These are phyloP conservation scores for Ogataea philodendri DNA, from an alignment of 805 yeast species.

Conservation along the genomic window DNA sequence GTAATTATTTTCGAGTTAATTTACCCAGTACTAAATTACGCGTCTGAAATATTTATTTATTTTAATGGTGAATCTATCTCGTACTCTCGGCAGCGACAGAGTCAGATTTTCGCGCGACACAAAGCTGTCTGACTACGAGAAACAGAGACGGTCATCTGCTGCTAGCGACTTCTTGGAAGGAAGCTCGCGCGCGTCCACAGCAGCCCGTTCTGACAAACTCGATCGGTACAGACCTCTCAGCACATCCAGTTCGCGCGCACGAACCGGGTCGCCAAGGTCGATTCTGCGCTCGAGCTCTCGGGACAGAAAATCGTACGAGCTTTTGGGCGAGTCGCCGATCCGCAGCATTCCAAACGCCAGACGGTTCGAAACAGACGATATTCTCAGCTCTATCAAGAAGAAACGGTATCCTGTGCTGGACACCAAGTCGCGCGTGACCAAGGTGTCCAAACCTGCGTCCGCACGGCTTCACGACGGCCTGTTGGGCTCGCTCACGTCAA, in stretches of 20 bases:
- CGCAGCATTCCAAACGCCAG: conserved; percentile 16
- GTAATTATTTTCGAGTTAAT: conserved; percentile 1
- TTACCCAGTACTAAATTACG: conserved; percentile 8
- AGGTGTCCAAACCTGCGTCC: conserved; percentile 5
- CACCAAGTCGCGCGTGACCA: conserved; percentile 8
- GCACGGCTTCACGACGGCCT: conserved; percentile 20
- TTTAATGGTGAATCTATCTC: conserved; percentile 4
- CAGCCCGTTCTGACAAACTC: conserved; percentile 2
- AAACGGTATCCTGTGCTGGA: conserved; percentile 12
- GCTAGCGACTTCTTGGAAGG: conserved; percentile 16
- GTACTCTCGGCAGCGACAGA: conserved; percentile 10
- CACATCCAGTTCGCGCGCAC: conserved; percentile 2
- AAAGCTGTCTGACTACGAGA: conserved; percentile 20
- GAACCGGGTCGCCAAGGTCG: conserved; percentile 15
- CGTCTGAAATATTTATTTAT: conserved; percentile 11
- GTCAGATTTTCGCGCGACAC: conserved; percentile 21
- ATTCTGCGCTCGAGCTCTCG: conserved; percentile 11
- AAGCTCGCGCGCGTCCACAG: conserved; percentile 1
- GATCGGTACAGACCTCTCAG: conserved; percentile 1
- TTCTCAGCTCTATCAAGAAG: conserved; percentile 20
- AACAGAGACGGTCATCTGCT: conserved; percentile 14
- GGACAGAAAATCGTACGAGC: conserved; percentile 25
- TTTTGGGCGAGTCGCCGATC: conserved; percentile 32
- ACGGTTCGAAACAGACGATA: conserved; percentile 19
- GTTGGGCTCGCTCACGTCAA: conserved; percentile 27